Base-by-base conservation (phyloP, 2,329 filamentous ascomycete species). In the Clarireedia hainanense region DNA sequence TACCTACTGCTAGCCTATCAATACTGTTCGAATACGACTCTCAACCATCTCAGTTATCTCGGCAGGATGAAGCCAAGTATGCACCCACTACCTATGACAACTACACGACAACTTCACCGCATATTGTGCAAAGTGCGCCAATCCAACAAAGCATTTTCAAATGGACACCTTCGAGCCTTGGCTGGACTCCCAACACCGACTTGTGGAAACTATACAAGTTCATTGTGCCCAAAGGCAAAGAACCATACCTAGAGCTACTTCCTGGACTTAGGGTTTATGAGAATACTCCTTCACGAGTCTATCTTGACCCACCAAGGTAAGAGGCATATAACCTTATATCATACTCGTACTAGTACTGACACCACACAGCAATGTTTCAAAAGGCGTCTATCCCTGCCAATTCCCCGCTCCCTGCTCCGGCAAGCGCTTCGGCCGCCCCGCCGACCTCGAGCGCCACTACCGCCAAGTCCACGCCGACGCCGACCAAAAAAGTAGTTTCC, bases 381-480 rank as follows among this genome's bases (percentile, higher is more conserved):
- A 59, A 34, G 52, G 50, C 2, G 17, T 45, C 30, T 59, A 62
- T 46, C 58, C 57, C 0, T 67, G 65, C 24, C 57, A 55, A 24
- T 65, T 55, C 34, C 65, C 65, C 9, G 58, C 36, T 7, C 53
- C 50, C 23, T 67, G 65, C 43, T 46, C 57, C 17, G 55, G 56
- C 17, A 58, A 52, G 34, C 26, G 47, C 9, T 72, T 70, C 58
- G 50, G 50, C 0, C 63, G 71, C 37, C 63, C 66, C 20, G 70
- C 70, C 1, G 72, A 74, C 46, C 64, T 72, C n/a, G 63, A 70
- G 37, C 66, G 72, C 0, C 72, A 74, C 57, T 63, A 67, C 39
- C 57, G 61, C n/a, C 62, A 66, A 30, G 65, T 70, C 1, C 70
- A 73, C 47, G 61, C 61, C 2, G 23, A 55, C 6, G 24, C 26